A percentile compares a stretch with the other conserved stretches of the same genome.
phyloP scores from a whole-genome alignment of 345 rosid genomes.

The Erodium maritimum region DNA sequence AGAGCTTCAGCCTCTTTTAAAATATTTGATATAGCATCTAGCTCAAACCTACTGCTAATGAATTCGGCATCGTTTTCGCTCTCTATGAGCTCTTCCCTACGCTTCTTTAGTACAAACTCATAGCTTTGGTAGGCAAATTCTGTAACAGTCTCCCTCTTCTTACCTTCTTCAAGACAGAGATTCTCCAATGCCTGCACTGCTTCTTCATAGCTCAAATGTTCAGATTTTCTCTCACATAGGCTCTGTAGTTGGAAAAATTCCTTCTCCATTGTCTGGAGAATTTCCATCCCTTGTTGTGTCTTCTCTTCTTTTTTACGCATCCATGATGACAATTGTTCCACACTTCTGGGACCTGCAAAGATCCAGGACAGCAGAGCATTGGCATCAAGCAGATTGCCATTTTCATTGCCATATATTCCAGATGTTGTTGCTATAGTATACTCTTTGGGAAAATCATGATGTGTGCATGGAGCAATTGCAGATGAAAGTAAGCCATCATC shows the following conservation, averaged over 20 bases:
- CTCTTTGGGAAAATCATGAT: constrained; percentile 14
- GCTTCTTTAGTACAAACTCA: constrained; percentile 51
- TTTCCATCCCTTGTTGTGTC: constrained; percentile 60
- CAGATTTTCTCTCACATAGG: constrained; percentile 74
- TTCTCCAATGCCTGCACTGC: constrained; percentile 76
- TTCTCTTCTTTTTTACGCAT: constrained; percentile 55
- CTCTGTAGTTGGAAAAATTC: constrained; percentile 64
- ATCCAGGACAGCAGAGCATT: constrained; percentile 75
- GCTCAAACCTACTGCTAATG: constrained; percentile 45
- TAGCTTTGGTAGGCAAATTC: constrained; percentile 45
- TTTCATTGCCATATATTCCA: constrained; percentile 20
- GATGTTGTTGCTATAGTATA: constrained; percentile 19
- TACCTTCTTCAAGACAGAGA: constrained; percentile 72
- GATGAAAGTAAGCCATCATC: constrained; percentile 42
- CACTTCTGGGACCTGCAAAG: constrained; percentile 63
- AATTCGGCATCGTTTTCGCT: constrained; percentile 38
- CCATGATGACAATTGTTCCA: constrained; percentile 61
- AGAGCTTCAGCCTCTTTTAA: constrained; percentile 68
- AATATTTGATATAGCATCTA: constrained; percentile 58
- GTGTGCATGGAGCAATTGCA: constrained; percentile 17
- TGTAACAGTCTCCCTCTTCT: constrained; percentile 54
- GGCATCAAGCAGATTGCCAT: constrained; percentile 23
- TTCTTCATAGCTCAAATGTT: constrained; percentile 69
- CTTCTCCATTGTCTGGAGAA: constrained; percentile 65
- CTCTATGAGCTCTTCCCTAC: constrained; percentile 52